Conservation (phyloP, 768 basidiomycete species). For the Amanita subjunquillea region DNA sequence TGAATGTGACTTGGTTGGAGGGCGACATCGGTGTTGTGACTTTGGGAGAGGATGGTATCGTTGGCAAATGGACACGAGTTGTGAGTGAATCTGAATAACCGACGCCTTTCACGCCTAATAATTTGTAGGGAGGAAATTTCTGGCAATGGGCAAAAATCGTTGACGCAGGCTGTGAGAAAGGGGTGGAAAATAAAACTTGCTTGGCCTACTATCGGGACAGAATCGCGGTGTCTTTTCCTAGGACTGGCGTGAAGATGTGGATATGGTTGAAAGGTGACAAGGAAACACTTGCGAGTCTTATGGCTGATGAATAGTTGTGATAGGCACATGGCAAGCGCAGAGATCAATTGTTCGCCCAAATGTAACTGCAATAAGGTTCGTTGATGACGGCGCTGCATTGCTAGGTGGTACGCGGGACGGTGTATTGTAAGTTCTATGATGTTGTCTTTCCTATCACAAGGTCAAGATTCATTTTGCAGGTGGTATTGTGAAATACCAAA, state of each 20-base stretch:
- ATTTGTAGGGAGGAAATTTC: conserved; percentile 30
- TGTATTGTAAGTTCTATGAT: conserved; percentile 36
- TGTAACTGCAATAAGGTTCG: conserved; percentile 53
- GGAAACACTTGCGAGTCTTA: not conserved
- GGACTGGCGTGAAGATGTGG: conserved; percentile 58
- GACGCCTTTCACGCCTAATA: not conserved
- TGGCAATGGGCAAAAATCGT: conserved; percentile 52
- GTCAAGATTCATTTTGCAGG: conserved; percentile 19
- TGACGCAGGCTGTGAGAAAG: conserved; percentile 31
- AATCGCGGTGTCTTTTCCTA: conserved; percentile 53
- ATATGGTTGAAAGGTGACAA: conserved; percentile 43
- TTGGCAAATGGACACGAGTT: conserved; percentile 49
- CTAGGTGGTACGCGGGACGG: conserved; percentile 66
- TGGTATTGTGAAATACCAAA: conserved; percentile 65
- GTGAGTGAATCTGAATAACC: conserved; percentile 23
- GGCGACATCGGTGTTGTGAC: conserved; percentile 45
- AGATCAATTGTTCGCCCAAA: conserved; percentile 55
- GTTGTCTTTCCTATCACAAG: not conserved
- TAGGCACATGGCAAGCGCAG: conserved; percentile 56
- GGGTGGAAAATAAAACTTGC: conserved; percentile 29
- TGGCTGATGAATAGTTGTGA: not conserved
- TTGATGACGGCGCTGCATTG: conserved; percentile 51
- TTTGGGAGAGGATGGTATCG: conserved; percentile 45
- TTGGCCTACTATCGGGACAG: conserved; percentile 46
- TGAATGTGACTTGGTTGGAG: conserved; percentile 50